Evolutionary conservation across 768 basidiomycete genomes (phyloP).

Genomic region (Naganishia vaughanmartiniae): DNA sequence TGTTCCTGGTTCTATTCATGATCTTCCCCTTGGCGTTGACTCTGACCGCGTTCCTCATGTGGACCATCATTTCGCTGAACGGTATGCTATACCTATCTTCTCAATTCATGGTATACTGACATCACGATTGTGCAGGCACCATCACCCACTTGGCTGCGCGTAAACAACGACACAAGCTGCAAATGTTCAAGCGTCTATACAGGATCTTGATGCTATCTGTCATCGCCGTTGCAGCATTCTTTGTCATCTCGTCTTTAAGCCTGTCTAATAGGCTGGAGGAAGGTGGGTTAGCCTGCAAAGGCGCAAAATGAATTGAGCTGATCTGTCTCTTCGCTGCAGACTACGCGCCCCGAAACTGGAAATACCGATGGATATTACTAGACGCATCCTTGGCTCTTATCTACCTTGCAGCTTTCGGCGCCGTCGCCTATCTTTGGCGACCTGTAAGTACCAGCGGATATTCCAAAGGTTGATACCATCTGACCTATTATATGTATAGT

Average conservation of each 20-base stretch:
- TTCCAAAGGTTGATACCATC: slow-evolving; percentile 42
- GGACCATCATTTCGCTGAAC: slow-evolving; percentile 89
- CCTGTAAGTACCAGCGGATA: slow-evolving; percentile 61
- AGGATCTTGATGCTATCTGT: slow-evolving; percentile 80
- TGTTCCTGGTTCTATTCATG: slow-evolving; percentile 77
- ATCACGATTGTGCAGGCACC: slow-evolving; percentile 61
- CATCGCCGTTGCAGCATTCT: slow-evolving; percentile 78
- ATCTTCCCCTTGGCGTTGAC: slow-evolving; percentile 93
- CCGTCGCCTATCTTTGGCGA: slow-evolving; percentile 87
- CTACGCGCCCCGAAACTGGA: slow-evolving; percentile 88
- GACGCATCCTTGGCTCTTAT: slow-evolving; percentile 91
- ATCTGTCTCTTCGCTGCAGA: slow-evolving; percentile 56
- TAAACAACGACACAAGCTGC: slow-evolving; percentile 79
- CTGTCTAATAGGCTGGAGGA: slow-evolving; percentile 88
- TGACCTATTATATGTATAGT: slow-evolving; percentile 31
- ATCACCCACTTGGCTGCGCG: slow-evolving; percentile 79
- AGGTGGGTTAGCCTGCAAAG: slow-evolving; percentile 56
- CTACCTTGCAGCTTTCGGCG: slow-evolving; percentile 74
- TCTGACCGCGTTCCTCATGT: slow-evolving; percentile 89
- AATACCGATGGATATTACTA: slow-evolving; percentile 87
- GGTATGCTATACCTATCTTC: slow-evolving; percentile 55
- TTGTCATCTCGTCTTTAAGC: slow-evolving; percentile 83
- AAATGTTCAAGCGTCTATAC: slow-evolving; percentile 84
- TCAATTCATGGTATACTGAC: background rate
- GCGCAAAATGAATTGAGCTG: background rate